These are phyloP conservation scores for Cryptococcus sp. DNA, from an alignment of 1,284 basidiomycete genomes.

Conservation along the genomic window DNA sequence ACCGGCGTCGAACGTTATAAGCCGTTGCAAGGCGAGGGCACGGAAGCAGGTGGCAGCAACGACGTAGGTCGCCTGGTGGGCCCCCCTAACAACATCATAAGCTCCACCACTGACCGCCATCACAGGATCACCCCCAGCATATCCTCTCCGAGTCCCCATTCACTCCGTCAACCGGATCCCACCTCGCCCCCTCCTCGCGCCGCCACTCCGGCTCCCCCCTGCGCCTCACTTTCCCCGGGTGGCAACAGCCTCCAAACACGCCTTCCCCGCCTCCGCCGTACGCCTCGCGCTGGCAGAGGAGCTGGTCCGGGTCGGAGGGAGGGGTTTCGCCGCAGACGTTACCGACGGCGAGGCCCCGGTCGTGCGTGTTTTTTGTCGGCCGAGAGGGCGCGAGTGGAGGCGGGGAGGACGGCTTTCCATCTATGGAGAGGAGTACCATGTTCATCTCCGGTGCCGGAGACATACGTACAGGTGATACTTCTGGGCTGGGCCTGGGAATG, in stretches of 20 bases:
- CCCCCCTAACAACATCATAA: too few species aligned
- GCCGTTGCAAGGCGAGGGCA: too few species aligned
- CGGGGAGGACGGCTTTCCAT: not conserved
- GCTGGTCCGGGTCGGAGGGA: not conserved
- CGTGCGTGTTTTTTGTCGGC: not conserved
- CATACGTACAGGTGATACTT: not conserved
- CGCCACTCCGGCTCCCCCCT: too few species aligned
- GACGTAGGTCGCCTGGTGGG: too few species aligned
- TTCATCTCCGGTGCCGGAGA: not conserved
- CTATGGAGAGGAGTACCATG: not conserved
- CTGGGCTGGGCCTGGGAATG: not conserved
- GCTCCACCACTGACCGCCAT: too few species aligned
- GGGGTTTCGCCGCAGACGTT: not conserved
- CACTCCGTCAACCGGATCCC: too few species aligned
- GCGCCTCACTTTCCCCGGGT: not conserved
- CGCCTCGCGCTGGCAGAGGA: not conserved
- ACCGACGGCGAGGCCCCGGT: not conserved
- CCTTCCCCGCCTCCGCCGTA: constrained; percentile 6
- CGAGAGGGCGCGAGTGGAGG: not conserved
- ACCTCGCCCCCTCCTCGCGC: too few species aligned
- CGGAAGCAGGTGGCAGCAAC: too few species aligned
- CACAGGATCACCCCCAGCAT: too few species aligned
- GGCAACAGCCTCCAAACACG: not conserved
- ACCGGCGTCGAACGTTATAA: too few species aligned
- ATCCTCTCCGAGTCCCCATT: too few species aligned